Evolutionary conservation across 306 rosid species (phyloP).

Genomic region (Mimosa pudica): DNA sequence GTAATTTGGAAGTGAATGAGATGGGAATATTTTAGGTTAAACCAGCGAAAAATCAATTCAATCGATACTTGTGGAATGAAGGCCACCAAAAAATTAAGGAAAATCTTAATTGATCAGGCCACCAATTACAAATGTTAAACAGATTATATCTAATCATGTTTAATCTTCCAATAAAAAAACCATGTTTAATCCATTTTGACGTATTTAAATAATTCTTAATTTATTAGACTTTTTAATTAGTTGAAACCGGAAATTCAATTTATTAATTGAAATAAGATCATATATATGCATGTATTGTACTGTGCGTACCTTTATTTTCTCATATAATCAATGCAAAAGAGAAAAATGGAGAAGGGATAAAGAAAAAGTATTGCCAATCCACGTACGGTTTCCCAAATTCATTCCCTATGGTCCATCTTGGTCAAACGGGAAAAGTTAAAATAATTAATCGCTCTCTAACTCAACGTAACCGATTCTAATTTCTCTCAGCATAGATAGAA

Average conservation of each 20-base stretch:
- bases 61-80: no score
- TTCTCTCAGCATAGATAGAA: background rate
- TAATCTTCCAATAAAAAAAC: background rate
- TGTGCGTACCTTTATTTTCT: background rate
- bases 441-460: background rate
- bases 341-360: background rate
- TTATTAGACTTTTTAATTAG: background rate
- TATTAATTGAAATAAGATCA: background rate
- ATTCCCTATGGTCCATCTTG: background rate
- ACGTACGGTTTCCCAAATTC: background rate
- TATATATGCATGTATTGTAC: background rate
- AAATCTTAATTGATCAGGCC: background rate
- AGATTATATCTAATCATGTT: background rate
- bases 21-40: no score
- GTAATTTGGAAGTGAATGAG: background rate
- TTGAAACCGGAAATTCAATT: background rate
- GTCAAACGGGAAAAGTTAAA: background rate
- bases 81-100: no score
- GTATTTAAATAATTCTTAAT: background rate
- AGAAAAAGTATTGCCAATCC: background rate
- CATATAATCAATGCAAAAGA: background rate
- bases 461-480: background rate
- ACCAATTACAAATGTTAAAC: background rate
- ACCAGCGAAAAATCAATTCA: no score
- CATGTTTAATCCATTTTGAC: background rate